phyloP scores from a whole-genome alignment of 1,284 basidiomycete genomes.

The Ustilago tritici region DNA sequence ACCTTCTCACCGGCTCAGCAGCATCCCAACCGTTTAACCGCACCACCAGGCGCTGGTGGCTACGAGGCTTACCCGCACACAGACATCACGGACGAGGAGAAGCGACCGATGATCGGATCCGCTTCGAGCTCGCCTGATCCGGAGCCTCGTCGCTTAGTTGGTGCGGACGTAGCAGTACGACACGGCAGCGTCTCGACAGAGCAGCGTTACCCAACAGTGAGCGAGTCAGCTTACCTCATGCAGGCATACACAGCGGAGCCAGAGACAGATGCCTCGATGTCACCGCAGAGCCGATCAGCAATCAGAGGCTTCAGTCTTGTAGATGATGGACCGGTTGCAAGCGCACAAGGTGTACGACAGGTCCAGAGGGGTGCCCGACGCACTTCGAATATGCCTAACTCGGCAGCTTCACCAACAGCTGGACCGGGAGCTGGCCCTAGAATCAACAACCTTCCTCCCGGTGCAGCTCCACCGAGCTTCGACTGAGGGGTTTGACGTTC shows the following conservation, averaged over 20 bases:
- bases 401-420: constrained; percentile 22
- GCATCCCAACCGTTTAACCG: constrained; percentile 15
- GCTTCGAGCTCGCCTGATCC: constrained; percentile 55
- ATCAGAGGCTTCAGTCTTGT: constrained; percentile 63
- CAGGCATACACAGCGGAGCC: constrained; percentile 60
- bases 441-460: constrained; percentile 31
- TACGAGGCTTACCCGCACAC: constrained; percentile 53
- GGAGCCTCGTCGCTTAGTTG: constrained; percentile 26
- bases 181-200: constrained; percentile 58
- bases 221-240: constrained; percentile 50
- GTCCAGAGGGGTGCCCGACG: constrained; percentile 64
- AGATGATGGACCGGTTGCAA: constrained; percentile 67
- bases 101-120: constrained; percentile 60
- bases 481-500: constrained; percentile 13
- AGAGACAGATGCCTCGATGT: constrained; percentile 37
- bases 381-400: constrained; percentile 45
- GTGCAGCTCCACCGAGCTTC: constrained; percentile 43
- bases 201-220: constrained; percentile 59
- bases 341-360: constrained; percentile 56
- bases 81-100: constrained; percentile 54
- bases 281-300: constrained; percentile 34
- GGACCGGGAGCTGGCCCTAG: constrained; percentile 11
- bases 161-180: constrained; percentile 38
- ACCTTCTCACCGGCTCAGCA: constrained; percentile 24
- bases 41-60: constrained; percentile 18